Percentiles rank a stretch among this genome's conserved stretches.
Evolutionary conservation across 163 green algal genomes (phyloP).

Genomic region (Scenedesmus sp.): DNA sequence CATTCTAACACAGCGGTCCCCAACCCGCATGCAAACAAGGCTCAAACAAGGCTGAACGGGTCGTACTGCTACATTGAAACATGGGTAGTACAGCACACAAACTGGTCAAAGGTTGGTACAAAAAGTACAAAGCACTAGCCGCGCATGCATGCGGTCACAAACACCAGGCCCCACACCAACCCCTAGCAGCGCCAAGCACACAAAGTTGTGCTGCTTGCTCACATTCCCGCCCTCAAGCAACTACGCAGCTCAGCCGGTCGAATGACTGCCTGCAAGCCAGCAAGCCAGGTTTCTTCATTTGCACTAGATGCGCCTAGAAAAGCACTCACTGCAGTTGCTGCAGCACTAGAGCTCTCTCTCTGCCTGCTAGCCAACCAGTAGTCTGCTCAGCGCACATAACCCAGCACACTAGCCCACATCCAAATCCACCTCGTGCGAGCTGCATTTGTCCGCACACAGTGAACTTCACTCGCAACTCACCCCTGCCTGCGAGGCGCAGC

Average conservation of each 20-base stretch:
- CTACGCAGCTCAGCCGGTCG: background rate
- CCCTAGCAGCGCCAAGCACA: background rate
- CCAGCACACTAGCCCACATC: background rate
- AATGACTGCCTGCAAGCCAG: background rate
- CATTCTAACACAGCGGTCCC: background rate
- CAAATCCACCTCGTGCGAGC: background rate
- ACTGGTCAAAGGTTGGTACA: background rate
- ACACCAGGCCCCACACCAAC: no score
- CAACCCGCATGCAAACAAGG: background rate
- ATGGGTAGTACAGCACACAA: background rate
- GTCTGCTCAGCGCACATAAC: background rate
- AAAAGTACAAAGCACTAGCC: background rate
- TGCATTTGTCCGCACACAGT: no score
- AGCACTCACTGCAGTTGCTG: background rate
- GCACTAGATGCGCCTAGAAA: background rate
- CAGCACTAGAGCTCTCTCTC: background rate
- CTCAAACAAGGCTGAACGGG: background rate
- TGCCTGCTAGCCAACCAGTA: background rate
- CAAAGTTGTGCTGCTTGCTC: background rate
- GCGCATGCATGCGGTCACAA: background rate
- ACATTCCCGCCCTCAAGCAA: no score
- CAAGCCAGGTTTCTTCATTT: background rate
- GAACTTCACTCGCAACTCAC: background rate
- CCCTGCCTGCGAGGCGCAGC: background rate
- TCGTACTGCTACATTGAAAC: background rate